Conservation (phyloP, 768 basidiomycete genomes). For the Hericium rajendrae region DNA sequence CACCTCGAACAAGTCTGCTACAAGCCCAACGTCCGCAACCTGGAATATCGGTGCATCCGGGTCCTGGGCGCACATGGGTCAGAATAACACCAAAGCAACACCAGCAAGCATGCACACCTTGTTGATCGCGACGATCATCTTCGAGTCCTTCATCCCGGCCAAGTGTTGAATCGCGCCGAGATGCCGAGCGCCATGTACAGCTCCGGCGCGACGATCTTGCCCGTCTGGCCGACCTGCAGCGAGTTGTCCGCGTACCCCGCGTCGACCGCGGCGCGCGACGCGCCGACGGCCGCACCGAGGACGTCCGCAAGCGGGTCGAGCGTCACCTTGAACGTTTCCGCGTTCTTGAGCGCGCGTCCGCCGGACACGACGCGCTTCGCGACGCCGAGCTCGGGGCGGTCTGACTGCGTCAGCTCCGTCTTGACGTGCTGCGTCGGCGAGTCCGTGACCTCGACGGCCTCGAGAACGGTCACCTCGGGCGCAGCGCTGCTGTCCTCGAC, state of each 20-base stretch:
- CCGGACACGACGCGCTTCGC: slow-evolving; percentile 89
- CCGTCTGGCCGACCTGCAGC: slow-evolving; percentile 97
- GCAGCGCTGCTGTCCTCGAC: slow-evolving; percentile 38
- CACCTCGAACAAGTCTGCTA: slow-evolving; percentile 85
- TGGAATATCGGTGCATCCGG: slow-evolving; percentile 99
- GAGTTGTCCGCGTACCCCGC: slow-evolving; percentile 98
- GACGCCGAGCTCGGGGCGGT: slow-evolving; percentile 84
- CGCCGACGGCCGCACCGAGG: slow-evolving; percentile 92
- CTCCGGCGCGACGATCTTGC: slow-evolving; percentile 96
- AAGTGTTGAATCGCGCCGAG: slow-evolving; percentile 96
- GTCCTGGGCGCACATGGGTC: slow-evolving; percentile 42
- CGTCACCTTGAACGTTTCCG: slow-evolving; percentile 81
- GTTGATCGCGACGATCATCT: slow-evolving; percentile 96
- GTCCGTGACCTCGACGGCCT: slow-evolving; percentile 52
- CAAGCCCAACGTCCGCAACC: slow-evolving; percentile 91
- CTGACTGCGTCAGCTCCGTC: slow-evolving; percentile 78
- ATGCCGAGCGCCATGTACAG: slow-evolving; percentile 95
- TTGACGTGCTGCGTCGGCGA: slow-evolving; percentile 53
- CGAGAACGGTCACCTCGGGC: slow-evolving; percentile 51
- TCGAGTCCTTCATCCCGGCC: slow-evolving; percentile 99
- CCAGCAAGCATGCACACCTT: slow-evolving; percentile 45
- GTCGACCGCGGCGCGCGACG: slow-evolving; percentile 96
- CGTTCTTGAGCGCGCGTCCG: slow-evolving; percentile 89
- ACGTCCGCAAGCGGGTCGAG: slow-evolving; percentile 89
- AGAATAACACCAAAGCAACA: not conserved